Conservation (phyloP, 2,329 filamentous ascomycete species). For the Fulvia fulva region DNA sequence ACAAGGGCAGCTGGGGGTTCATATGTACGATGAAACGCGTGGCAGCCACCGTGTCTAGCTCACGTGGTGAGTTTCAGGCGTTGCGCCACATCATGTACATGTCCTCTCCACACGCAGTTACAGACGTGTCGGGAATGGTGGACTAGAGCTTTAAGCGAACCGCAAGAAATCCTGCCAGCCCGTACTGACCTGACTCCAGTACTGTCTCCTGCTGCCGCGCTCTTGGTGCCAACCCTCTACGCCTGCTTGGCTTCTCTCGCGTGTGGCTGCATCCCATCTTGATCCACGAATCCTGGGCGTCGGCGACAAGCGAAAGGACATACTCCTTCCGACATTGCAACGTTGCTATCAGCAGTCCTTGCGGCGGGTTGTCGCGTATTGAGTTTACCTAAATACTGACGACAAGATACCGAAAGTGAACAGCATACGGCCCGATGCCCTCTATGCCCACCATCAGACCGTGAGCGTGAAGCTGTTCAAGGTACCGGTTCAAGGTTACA, state of each 20-base stretch:
- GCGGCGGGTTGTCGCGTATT: neutral
- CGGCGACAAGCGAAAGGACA: neutral
- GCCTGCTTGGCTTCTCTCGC: neutral
- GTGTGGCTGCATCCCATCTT: constrained; percentile 7
- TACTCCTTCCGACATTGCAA: neutral
- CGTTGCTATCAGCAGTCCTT: neutral
- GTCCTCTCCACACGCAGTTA: neutral
- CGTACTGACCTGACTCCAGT: neutral
- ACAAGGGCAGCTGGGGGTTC: neutral
- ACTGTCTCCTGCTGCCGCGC: neutral
- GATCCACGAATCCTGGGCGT: constrained; percentile 1
- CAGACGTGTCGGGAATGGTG: neutral
- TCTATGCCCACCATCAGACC: neutral
- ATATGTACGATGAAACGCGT: constrained; percentile 4
- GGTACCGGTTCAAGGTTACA: neutral
- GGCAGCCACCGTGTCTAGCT: constrained; percentile 8
- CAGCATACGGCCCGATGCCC: constrained; percentile 2
- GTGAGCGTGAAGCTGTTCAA: constrained; percentile 1
- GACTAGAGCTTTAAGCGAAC: neutral
- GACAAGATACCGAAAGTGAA: neutral
- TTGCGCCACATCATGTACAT: constrained; percentile 9
- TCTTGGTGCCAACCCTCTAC: neutral
- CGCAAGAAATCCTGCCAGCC: neutral
- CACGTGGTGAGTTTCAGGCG: constrained; percentile 5
- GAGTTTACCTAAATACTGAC: constrained; percentile 7